Base-by-base conservation (phyloP, 2,329 filamentous ascomycete genomes). In the Beauveria scarabaeidicola region DNA sequence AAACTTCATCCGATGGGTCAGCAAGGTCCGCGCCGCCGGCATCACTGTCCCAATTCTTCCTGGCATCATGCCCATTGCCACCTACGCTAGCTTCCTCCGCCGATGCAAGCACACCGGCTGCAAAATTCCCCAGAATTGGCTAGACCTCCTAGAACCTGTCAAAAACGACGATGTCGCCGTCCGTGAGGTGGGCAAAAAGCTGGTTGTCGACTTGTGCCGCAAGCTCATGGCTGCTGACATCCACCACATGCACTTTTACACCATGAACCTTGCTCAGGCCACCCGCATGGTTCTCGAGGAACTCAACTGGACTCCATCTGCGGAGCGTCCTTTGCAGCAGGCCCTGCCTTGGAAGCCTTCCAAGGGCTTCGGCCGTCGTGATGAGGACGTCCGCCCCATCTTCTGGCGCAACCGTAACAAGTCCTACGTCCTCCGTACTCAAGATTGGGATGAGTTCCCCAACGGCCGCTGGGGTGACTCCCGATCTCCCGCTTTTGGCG, bases 381-480 rank as follows among this genome's bases (percentile, higher is more conserved):
- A 90, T 52, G 94, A 99, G 76, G 96, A 97, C 69, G 94, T 99
- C 47, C 90, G 94, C 57, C 94, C 94, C 38, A 96, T 99, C 66
- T 99, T 99, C 81, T 99, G 94, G 94, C 87, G 93, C 67, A 97
- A 97, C 76, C 86, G 94, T 61, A 94, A 96, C 75, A 91, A 94
- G 70, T 96, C 92, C 4, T 99, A 99, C 68, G 87, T 99, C 59
- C 86, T 91, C 59, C 90, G 94, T 59, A 99, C 94, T 0, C 92
- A 97, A 71, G 93, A 97, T 66, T 99, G 94, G 94, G 94, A 99
- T 68, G 94, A 99, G 73, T 99, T 97, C 68, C 94, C 94, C 59
- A 99, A 99, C 78, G 94, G 94, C 51, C 89, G 94, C 73, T 99
- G 94, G 94, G 95, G 94, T 75, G 94, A 99, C 74, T 93, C 92